Percentiles rank a stretch among this genome's conserved stretches.
These are phyloP conservation scores for Colletotrichum chrysophilum DNA, from an alignment of 2,329 filamentous ascomycete genomes.

Conservation along the genomic window DNA sequence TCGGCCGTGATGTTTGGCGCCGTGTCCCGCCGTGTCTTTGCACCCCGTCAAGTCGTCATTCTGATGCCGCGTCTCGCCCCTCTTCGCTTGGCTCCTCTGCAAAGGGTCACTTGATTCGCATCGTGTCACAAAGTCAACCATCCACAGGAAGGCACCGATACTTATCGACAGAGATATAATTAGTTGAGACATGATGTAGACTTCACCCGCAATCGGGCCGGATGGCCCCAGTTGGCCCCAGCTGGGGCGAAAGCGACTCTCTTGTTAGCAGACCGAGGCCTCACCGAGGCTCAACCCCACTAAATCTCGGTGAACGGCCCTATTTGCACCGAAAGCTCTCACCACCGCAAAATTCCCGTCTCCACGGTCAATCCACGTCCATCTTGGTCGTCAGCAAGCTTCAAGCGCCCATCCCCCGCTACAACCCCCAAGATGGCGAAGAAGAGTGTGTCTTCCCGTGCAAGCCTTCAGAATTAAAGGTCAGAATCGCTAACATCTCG, in stretches of 20 bases:
- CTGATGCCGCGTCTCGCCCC: neutral
- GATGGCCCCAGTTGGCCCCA: neutral
- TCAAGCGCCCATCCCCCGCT: constrained; percentile 4
- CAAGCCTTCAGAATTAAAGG: neutral
- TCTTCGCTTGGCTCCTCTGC: neutral
- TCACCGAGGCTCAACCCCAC: neutral
- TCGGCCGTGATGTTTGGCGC: neutral
- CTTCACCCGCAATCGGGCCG: neutral
- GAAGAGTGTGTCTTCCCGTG: constrained; percentile 8
- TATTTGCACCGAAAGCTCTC: constrained; percentile 9
- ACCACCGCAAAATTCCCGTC: constrained; percentile 13
- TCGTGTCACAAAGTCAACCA: neutral
- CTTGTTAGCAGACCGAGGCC: neutral
- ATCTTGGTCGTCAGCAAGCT: constrained; percentile 28
- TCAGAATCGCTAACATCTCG: neutral
- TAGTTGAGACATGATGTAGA: neutral
- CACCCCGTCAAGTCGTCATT: neutral
- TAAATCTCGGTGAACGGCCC: constrained; percentile 10
- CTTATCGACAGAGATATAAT: neutral
- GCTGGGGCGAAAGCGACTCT: neutral
- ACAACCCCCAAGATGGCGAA: constrained; percentile 21
- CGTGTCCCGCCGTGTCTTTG: neutral
- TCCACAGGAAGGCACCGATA: neutral
- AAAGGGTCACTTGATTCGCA: neutral
- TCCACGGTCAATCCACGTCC: constrained; percentile 6